Conservation (phyloP, 495 filamentous ascomycete genomes). For the Penicillium ochrochloron region DNA sequence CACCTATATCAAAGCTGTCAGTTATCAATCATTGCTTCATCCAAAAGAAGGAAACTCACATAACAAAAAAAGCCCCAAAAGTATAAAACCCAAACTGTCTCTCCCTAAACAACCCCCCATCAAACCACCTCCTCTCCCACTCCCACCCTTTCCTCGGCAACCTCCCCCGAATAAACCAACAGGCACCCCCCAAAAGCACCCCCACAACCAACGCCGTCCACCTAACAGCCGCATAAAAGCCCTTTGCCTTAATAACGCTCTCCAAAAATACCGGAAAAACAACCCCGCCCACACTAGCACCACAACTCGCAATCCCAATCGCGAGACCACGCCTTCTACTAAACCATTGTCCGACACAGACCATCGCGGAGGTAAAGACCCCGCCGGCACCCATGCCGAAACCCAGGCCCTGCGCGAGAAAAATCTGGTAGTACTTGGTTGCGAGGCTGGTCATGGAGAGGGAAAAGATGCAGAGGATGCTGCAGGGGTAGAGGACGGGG, state of each 20-base stretch:
- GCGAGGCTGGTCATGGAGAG: conserved; percentile 26
- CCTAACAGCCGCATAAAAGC: background rate
- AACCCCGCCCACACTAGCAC: conserved; percentile 42
- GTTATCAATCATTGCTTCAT: background rate
- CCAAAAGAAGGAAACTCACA: background rate
- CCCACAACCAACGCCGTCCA: background rate
- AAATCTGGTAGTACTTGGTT: conserved; percentile 36
- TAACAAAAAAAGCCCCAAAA: background rate
- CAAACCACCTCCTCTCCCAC: background rate
- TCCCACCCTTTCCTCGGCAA: background rate
- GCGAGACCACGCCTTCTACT: conserved; percentile 39
- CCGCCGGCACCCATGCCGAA: conserved; percentile 38
- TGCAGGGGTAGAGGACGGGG: conserved; percentile 1
- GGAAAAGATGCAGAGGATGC: background rate
- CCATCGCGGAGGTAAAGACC: conserved; percentile 32
- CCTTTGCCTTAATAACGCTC: background rate
- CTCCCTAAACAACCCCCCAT: background rate
- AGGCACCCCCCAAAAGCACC: background rate
- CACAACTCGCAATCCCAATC: conserved; percentile 34
- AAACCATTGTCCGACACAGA: conserved; percentile 55
- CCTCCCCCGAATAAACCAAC: background rate
- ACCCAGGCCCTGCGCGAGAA: conserved; percentile 35
- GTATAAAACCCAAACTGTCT: background rate
- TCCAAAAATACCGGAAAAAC: conserved; percentile 35
- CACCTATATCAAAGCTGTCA: background rate